A percentile compares a stretch with the other conserved stretches of the same genome.
These are phyloP conservation scores for Ulvella scutata DNA, from an alignment of 139 green algal genomes.

Conservation along the genomic window DNA sequence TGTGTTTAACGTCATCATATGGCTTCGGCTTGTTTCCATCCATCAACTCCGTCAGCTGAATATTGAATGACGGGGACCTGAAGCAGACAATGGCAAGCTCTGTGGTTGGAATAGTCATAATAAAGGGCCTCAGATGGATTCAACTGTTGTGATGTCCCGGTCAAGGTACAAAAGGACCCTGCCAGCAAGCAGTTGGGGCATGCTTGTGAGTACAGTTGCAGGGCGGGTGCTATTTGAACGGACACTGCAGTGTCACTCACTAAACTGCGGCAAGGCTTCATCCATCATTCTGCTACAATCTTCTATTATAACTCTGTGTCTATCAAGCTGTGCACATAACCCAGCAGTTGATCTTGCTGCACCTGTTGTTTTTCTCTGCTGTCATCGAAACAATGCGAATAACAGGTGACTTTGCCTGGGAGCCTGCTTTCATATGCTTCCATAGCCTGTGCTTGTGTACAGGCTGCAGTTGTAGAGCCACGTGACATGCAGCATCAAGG, in stretches of 20 bases:
- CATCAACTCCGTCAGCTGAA: neutral
- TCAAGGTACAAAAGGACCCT: neutral
- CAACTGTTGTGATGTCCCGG: neutral
- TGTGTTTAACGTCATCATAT: neutral
- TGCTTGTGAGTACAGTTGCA: neutral
- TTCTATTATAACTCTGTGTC: neutral
- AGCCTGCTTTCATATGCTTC: slow-evolving; percentile 33
- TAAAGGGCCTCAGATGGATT: neutral
- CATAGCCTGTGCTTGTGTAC: slow-evolving; percentile 20
- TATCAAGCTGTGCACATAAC: neutral
- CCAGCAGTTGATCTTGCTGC: slow-evolving; percentile 6
- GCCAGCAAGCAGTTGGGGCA: neutral
- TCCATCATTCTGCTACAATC: neutral
- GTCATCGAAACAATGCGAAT: neutral
- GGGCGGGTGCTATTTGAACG: no score
- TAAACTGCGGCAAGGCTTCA: neutral
- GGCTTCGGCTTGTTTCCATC: neutral
- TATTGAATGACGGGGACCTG: neutral
- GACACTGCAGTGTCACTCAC: neutral
- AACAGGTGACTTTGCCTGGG: no score
- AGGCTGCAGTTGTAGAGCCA: slow-evolving; percentile 49
- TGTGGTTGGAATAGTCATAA: neutral
- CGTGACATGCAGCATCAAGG: slow-evolving; percentile 66
- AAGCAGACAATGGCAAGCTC: neutral
- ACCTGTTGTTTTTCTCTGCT: neutral